Evolutionary conservation across 2,329 filamentous ascomycete species (phyloP).

Genomic region (Rhinocladiella similis): DNA sequence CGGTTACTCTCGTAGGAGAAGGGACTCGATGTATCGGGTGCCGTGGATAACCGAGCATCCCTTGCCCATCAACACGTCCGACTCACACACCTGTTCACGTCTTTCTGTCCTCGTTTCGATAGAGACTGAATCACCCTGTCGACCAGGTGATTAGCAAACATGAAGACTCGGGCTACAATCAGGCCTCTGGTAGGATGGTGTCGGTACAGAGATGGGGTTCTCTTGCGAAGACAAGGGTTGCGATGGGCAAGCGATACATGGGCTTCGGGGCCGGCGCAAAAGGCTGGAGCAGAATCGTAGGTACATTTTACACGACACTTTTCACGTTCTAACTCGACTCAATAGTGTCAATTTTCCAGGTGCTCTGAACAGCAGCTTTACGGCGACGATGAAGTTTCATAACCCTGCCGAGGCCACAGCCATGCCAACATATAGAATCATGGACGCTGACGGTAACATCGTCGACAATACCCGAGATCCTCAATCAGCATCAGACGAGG

Average conservation of each 20-base stretch:
- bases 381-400: constrained; percentile 73
- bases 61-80: not conserved
- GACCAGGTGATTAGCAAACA: not conserved
- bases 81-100: not conserved
- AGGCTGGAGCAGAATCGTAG: constrained; percentile 58
- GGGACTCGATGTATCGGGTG: not conserved
- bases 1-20: no score
- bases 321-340: constrained; percentile 11
- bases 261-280: constrained; percentile 23
- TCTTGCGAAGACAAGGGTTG: constrained; percentile 11
- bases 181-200: constrained; percentile 13
- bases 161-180: constrained; percentile 15
- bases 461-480: constrained; percentile 71
- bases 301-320: constrained; percentile 19
- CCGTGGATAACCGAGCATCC: constrained; percentile 5
- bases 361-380: constrained; percentile 94
- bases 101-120: not conserved
- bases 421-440: constrained; percentile 86
- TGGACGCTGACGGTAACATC: constrained; percentile 83
- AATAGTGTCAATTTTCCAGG: constrained; percentile 74
- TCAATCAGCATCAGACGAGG: constrained; percentile 63
- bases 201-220: constrained; percentile 7
- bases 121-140: not conserved
- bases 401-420: constrained; percentile 70
- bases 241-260: constrained; percentile 26